Conservation (phyloP, 495 filamentous ascomycete species). For the Neurospora terricola region DNA sequence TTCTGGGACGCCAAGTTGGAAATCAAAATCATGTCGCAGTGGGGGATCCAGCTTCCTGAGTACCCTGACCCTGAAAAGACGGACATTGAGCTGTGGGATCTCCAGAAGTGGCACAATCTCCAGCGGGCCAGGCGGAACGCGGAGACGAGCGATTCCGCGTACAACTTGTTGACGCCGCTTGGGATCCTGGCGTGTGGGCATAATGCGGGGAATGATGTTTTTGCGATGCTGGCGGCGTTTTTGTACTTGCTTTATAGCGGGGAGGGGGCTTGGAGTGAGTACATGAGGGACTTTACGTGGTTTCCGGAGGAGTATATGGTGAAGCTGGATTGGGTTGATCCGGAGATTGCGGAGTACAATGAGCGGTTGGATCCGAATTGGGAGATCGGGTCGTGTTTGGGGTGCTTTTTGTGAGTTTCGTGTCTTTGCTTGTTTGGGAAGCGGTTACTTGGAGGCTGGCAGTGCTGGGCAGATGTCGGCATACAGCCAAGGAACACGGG, state of each 20-base stretch:
- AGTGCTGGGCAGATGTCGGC: not conserved
- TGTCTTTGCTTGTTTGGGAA: not conserved
- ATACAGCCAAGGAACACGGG: too few relatives aligned
- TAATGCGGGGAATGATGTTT: not conserved
- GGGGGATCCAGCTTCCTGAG: not conserved
- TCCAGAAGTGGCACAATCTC: not conserved
- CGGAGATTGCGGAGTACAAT: not conserved
- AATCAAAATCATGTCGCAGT: not conserved
- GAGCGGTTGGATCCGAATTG: not conserved
- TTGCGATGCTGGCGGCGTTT: not conserved
- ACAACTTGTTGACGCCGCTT: not conserved
- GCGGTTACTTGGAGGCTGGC: not conserved
- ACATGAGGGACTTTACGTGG: not conserved
- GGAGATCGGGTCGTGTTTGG: not conserved
- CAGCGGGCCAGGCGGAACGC: not conserved
- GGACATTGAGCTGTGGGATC: not conserved
- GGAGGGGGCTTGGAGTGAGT: not conserved
- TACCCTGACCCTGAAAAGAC: not conserved
- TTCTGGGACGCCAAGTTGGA: not conserved
- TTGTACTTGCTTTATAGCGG: not conserved
- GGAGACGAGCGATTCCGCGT: not conserved
- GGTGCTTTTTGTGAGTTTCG: not conserved
- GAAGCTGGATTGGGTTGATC: not conserved
- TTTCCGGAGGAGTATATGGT: not conserved
- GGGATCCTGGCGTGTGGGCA: not conserved